Evolutionary conservation across 2,329 filamentous ascomycete species (phyloP).

Genomic region (Stagonosporopsis chrysanthemi): DNA sequence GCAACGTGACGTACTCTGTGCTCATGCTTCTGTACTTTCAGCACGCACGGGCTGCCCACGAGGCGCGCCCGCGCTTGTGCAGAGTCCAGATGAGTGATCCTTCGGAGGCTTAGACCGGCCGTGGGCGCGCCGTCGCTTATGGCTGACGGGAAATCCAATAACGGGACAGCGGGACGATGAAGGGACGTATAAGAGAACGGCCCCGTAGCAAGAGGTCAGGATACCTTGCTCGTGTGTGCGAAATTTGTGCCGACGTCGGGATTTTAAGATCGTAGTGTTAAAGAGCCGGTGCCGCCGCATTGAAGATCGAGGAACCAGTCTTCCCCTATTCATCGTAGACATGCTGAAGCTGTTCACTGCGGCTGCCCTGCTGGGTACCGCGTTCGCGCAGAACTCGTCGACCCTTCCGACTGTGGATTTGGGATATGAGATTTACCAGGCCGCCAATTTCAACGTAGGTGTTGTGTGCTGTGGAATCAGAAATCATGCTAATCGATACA

Average conservation of each 20-base stretch:
- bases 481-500: constrained; percentile 20
- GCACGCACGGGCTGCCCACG: not conserved
- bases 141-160: not conserved
- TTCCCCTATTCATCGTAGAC: not conserved
- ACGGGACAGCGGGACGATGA: not conserved
- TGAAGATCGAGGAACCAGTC: not conserved
- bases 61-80: constrained; percentile 1
- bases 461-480: not conserved
- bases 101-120: not conserved
- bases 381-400: constrained; percentile 34
- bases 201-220: constrained; percentile 5
- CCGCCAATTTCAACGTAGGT: constrained; percentile 55
- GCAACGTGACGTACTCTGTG: constrained; percentile 16
- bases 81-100: not conserved
- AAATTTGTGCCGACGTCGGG: constrained; percentile 3
- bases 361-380: constrained; percentile 33
- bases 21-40: not conserved
- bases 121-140: constrained; percentile 2
- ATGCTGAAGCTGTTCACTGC: constrained; percentile 35
- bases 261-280: not conserved
- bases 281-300: constrained; percentile 6
- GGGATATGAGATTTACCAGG: constrained; percentile 62
- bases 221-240: constrained; percentile 6
- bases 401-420: constrained; percentile 59
- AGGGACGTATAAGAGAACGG: not conserved